phyloP scores from a whole-genome alignment of 345 rosid species.

The Litchi chinensis region DNA sequence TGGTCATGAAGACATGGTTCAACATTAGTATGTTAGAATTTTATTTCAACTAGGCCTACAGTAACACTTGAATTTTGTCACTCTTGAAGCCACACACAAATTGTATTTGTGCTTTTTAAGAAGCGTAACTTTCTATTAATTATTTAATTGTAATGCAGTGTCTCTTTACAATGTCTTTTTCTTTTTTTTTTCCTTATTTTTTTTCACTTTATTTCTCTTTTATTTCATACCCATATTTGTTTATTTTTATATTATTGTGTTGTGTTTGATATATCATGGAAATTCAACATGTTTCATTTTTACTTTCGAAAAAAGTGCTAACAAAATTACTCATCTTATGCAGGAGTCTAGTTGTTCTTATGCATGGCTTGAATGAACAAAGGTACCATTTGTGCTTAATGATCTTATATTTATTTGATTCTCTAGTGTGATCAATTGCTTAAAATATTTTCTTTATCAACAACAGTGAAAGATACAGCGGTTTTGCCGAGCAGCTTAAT shows the following conservation, averaged over 20 bases:
- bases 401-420: neutral
- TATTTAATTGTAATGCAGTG: neutral
- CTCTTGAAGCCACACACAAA: neutral
- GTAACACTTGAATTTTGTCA: neutral
- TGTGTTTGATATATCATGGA: neutral
- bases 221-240: too few relatives aligned
- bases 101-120: neutral
- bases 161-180: neutral
- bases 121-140: neutral
- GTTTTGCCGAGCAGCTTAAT: slow-evolving; percentile 82
- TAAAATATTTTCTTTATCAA: neutral
- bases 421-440: neutral
- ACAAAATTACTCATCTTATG: slow-evolving; percentile 15
- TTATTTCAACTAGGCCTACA: neutral
- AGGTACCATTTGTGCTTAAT: slow-evolving; percentile 45
- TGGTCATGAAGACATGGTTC: neutral
- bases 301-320: neutral
- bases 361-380: slow-evolving; percentile 95
- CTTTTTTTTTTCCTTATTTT: too few relatives aligned
- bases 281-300: neutral
- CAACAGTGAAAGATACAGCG: slow-evolving; percentile 80
- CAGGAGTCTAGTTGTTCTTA: slow-evolving; percentile 81
- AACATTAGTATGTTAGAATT: neutral
- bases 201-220: neutral
- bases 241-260: neutral